Percentiles rank a stretch among this genome's conserved stretches.
Evolutionary conservation across 2,329 filamentous ascomycete genomes (phyloP).

Genomic region (Fusarium armeniacum): DNA sequence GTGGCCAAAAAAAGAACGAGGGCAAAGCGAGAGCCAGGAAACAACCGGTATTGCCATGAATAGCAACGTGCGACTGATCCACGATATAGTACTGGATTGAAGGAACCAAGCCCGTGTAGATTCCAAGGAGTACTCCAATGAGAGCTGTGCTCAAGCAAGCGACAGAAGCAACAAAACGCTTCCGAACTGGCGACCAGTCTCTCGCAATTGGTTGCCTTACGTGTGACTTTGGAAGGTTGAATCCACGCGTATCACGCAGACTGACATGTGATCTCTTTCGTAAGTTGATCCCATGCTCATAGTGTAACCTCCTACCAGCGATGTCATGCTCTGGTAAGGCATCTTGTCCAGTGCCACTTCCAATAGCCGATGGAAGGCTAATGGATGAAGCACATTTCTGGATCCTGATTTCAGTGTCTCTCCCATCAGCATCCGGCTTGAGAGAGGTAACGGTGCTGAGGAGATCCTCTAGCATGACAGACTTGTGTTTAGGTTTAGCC

Average conservation of each 20-base stretch:
- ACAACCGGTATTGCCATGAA: slow-evolving; percentile 80
- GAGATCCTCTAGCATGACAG: slow-evolving; percentile 7
- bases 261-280: slow-evolving; percentile 68
- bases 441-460: slow-evolving; percentile 1
- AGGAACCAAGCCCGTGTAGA: slow-evolving; percentile 84
- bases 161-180: slow-evolving; percentile 76
- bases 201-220: slow-evolving; percentile 76
- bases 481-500: background rate
- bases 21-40: slow-evolving; percentile 79
- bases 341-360: slow-evolving; percentile 42
- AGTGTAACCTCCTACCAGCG: slow-evolving; percentile 46
- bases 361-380: slow-evolving; percentile 19
- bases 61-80: slow-evolving; percentile 75
- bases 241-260: slow-evolving; percentile 62
- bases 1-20: slow-evolving; percentile 79
- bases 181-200: slow-evolving; percentile 77
- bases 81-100: slow-evolving; percentile 82
- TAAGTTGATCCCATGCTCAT: slow-evolving; percentile 60
- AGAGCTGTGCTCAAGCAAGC: slow-evolving; percentile 81
- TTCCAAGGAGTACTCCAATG: slow-evolving; percentile 78
- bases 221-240: slow-evolving; percentile 68
- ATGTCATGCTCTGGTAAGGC: slow-evolving; percentile 47
- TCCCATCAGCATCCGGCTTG: background rate
- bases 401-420: background rate
- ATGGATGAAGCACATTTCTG: slow-evolving; percentile 11